phyloP scores from a whole-genome alignment of 2,329 filamentous ascomycete genomes.

The Colletotrichum spinosum region DNA sequence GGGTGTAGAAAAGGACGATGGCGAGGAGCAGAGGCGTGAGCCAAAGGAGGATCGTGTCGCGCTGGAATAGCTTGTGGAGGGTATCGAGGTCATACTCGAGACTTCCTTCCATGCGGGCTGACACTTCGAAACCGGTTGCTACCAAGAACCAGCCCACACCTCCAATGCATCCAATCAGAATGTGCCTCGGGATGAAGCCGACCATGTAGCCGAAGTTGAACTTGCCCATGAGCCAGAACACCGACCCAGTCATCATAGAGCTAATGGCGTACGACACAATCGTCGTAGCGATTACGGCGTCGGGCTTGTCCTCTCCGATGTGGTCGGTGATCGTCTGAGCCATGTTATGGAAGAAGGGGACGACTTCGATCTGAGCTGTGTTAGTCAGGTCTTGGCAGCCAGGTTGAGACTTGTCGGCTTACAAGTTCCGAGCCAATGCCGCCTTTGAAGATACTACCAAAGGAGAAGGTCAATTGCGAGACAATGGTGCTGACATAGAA shows the following conservation, averaged over 20 bases:
- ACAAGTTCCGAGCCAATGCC: constrained; percentile 95
- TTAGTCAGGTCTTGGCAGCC: constrained; percentile 29
- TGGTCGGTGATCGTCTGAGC: constrained; percentile 84
- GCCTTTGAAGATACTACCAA: constrained; percentile 88
- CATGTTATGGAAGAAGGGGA: constrained; percentile 99
- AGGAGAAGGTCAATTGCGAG: constrained; percentile 89
- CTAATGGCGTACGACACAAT: constrained; percentile 92
- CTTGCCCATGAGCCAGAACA: constrained; percentile 91
- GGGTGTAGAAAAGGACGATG: constrained; percentile 79
- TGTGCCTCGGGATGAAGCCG: constrained; percentile 96
- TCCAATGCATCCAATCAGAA: constrained; percentile 96
- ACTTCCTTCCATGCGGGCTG: constrained; percentile 86
- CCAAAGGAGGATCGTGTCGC: constrained; percentile 86
- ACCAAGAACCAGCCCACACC: constrained; percentile 96
- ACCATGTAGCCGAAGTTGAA: constrained; percentile 92
- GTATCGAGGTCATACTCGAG: constrained; percentile 85
- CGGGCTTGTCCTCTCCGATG: constrained; percentile 83
- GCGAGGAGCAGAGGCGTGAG: constrained; percentile 81
- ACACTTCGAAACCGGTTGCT: constrained; percentile 92
- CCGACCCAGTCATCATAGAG: constrained; percentile 88
- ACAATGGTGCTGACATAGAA: constrained; percentile 99
- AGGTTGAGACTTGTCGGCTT: constrained; percentile 43
- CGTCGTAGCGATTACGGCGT: constrained; percentile 92
- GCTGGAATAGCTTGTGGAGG: constrained; percentile 76
- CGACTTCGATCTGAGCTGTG: constrained; percentile 82